phyloP scores from a whole-genome alignment of 495 filamentous ascomycete species.

The Penicillium maclennaniae region DNA sequence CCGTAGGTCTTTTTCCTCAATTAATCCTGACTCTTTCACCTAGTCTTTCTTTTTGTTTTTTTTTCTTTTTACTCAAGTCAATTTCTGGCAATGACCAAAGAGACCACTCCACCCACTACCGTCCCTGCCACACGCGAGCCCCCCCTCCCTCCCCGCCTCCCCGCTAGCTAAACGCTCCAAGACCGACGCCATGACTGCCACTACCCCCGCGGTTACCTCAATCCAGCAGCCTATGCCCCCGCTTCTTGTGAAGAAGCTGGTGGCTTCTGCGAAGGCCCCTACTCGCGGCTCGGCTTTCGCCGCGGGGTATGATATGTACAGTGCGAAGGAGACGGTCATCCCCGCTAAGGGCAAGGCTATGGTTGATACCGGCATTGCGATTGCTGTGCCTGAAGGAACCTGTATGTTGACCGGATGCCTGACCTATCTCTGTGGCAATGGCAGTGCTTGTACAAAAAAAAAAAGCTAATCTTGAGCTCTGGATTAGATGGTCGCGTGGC shows the following conservation, averaged over 20 bases:
- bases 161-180: slow-evolving; percentile 66
- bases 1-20: background rate
- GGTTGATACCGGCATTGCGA: slow-evolving; percentile 84
- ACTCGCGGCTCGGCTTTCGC: slow-evolving; percentile 86
- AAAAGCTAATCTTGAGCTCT: slow-evolving; percentile 2
- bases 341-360: slow-evolving; percentile 78
- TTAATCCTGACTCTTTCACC: background rate
- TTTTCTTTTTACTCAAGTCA: background rate
- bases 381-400: slow-evolving; percentile 82
- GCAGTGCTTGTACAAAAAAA: background rate
- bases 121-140: slow-evolving; percentile 38
- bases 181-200: slow-evolving; percentile 25
- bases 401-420: slow-evolving; percentile 51
- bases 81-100: slow-evolving; percentile 51
- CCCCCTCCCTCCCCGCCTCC: slow-evolving; percentile 55
- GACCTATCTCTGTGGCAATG: background rate
- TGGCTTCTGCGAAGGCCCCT: slow-evolving; percentile 65
- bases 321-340: slow-evolving; percentile 66
- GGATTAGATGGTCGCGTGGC: slow-evolving; percentile 80
- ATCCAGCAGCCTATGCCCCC: slow-evolving; percentile 49
- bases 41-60: background rate
- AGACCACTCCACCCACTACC: slow-evolving; percentile 38
- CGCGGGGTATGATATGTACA: slow-evolving; percentile 90
- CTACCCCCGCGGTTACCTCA: slow-evolving; percentile 31
- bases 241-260: slow-evolving; percentile 83